Evolutionary conservation across 2,329 filamentous ascomycete genomes (phyloP), one percentile per base, ranked within the genome.

Genomic region (Niveomyces coronatus): DNA sequence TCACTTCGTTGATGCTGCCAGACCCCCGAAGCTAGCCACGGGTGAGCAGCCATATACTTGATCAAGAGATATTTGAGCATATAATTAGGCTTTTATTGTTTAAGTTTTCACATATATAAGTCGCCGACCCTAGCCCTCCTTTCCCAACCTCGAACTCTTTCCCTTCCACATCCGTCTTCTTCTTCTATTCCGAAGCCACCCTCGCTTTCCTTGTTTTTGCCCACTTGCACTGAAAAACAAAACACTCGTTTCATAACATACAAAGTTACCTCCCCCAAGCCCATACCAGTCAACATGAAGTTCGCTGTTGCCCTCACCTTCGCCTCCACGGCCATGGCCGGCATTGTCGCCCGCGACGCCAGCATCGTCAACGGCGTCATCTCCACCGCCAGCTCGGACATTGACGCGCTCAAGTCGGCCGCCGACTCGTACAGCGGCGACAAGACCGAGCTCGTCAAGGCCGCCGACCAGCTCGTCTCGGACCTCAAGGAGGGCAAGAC

Each of bases 281-380:
- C n/a, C 35, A 37, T 37, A 26, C 33, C 29, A n/a, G 33, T 37
- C 41, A 43, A 43, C 19, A 43, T 43, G 41, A 40, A 40, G 41
- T 39, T 40, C 41, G 28, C 32, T 20, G 31, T 39, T 26, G 26
- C 26, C 31, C 23, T 39, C 16, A 18, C 36, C 14, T 18, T 39
- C 26, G 40, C 36, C 40, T 24, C 36, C 20, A 33, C 26, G 11
- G 36, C 33, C 33, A 19, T 35, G 26, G 41, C 37, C 23, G 32
- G 20, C 33, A 31, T 43, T 20, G 16, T 40, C 28, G 32, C 23
- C 19, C 36, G 41, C 14, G 35, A 39, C 26, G 40, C 31, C 10
- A 27, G 16, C 27, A 3, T 17, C 10, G 24, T 40, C 26, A 18
- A 29, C n/a, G 29, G 5, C 10, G 29, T 43, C 41, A 36, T 43